Conservation (phyloP, 495 filamentous ascomycete species). For the Xylaria telfairii region DNA sequence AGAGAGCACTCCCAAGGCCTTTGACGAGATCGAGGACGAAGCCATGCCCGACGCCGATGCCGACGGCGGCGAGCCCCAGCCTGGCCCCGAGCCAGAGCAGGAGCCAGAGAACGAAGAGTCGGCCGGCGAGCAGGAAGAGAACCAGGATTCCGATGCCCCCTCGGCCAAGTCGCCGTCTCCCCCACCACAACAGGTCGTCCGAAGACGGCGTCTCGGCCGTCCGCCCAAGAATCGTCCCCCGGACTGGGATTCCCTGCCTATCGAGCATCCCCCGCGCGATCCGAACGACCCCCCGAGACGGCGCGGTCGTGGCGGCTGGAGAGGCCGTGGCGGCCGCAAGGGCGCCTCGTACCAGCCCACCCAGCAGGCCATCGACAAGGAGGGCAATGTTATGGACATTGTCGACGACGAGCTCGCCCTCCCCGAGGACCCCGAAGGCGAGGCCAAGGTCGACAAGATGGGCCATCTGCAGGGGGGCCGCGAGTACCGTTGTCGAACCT, state of each 20-base stretch:
- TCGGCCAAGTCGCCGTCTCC: constrained; percentile 55
- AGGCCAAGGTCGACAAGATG: constrained; percentile 88
- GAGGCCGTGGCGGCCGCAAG: constrained; percentile 72
- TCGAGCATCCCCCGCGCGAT: constrained; percentile 62
- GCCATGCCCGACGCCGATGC: constrained; percentile 56
- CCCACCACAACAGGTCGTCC: constrained; percentile 64
- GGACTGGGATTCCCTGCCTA: constrained; percentile 69
- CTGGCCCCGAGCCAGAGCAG: constrained; percentile 27
- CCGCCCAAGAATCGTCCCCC: constrained; percentile 83
- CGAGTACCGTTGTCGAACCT: constrained; percentile 93
- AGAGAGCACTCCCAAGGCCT: constrained; percentile 59
- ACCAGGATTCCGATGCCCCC: constrained; percentile 35
- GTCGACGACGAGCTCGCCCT: constrained; percentile 89
- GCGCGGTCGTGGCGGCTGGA: constrained; percentile 71
- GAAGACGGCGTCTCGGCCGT: constrained; percentile 81
- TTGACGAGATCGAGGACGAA: constrained; percentile 57
- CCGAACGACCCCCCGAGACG: constrained; percentile 64
- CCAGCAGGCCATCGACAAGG: constrained; percentile 89
- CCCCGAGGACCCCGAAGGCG: constrained; percentile 85
- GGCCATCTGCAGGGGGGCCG: constrained; percentile 80
- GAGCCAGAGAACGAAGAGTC: constrained; percentile 49
- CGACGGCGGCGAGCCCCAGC: constrained; percentile 47
- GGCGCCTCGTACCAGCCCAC: constrained; percentile 73
- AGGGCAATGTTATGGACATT: constrained; percentile 91
- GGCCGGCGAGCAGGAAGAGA: constrained; percentile 41